Conservation (phyloP, 1,284 basidiomycete species). For the Apiotrichum veenhuisii region DNA sequence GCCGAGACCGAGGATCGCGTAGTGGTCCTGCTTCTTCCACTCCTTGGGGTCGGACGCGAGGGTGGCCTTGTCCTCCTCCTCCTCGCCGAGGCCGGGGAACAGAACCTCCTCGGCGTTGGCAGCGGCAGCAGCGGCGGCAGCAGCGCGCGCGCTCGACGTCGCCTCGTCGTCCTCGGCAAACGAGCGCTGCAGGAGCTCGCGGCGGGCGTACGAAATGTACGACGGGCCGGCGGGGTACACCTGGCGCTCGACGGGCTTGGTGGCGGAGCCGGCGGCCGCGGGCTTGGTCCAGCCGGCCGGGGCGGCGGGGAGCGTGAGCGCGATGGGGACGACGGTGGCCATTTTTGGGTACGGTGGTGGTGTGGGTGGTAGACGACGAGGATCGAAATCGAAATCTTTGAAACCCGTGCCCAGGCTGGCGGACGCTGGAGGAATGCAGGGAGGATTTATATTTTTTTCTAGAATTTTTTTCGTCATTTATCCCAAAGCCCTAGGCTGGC, state of each 20-base stretch:
- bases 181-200: conserved; percentile 67
- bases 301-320: conserved; percentile 44
- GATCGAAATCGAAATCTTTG: conserved; percentile 5
- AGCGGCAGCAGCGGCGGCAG: conserved; percentile 57
- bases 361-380: conserved; percentile 1
- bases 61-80: conserved; percentile 72
- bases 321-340: conserved; percentile 46
- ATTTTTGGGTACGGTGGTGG: conserved; percentile 23
- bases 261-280: conserved; percentile 38
- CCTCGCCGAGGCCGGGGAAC: conserved; percentile 89
- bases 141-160: conserved; percentile 43
- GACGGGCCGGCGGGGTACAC: conserved; percentile 79
- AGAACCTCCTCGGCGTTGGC: conserved; percentile 60
- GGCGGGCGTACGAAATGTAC: conserved; percentile 73
- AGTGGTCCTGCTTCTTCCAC: conserved; percentile 99
- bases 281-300: conserved; percentile 43
- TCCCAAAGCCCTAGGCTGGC: conserved; percentile 1
- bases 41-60: conserved; percentile 86
- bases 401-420: too few species aligned
- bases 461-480: conserved; percentile 2
- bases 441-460: not conserved
- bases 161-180: conserved; percentile 71
- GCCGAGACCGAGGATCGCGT: conserved; percentile 90
- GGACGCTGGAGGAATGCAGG: not conserved
- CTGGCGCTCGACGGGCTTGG: conserved; percentile 49